Conservation (phyloP, 805 yeast genomes). For the Lipomyces yamadae region DNA sequence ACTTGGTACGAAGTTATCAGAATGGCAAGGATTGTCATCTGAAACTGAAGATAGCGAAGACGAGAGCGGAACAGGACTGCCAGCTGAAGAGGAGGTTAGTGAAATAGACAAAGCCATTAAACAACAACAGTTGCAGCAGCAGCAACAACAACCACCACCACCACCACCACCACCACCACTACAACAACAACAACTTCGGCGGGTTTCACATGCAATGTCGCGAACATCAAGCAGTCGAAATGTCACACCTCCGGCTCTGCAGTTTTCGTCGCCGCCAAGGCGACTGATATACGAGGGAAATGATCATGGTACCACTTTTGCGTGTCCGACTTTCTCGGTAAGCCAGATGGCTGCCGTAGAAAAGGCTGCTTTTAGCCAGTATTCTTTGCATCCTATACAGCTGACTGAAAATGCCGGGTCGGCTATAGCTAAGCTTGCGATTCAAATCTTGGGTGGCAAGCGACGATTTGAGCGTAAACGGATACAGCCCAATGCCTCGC, state of each 20-base stretch:
- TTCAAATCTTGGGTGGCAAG: slow-evolving; percentile 70
- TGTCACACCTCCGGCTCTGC: slow-evolving; percentile 22
- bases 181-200: slow-evolving; percentile 20
- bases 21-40: slow-evolving; percentile 25
- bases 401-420: slow-evolving; percentile 71
- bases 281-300: slow-evolving; percentile 16
- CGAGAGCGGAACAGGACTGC: background rate
- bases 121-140: slow-evolving; percentile 26
- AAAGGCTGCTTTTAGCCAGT: slow-evolving; percentile 59
- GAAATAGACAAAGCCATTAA: slow-evolving; percentile 28
- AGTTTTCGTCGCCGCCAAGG: slow-evolving; percentile 15
- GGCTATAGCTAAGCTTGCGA: slow-evolving; percentile 63
- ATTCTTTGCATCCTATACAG: slow-evolving; percentile 53
- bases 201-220: slow-evolving; percentile 18
- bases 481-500: slow-evolving; percentile 81
- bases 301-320: slow-evolving; percentile 18
- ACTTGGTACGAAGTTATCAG: slow-evolving; percentile 16
- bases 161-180: too few species aligned
- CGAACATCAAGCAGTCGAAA: slow-evolving; percentile 21
- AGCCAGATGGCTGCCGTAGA: slow-evolving; percentile 80
- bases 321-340: slow-evolving; percentile 60
- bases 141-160: too few species aligned
- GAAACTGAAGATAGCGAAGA: slow-evolving; percentile 20
- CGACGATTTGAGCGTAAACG: slow-evolving; percentile 66
- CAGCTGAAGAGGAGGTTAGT: slow-evolving; percentile 27